phyloP scores from a whole-genome alignment of 2,329 filamentous ascomycete species.

The Plenodomus lindquistii region DNA sequence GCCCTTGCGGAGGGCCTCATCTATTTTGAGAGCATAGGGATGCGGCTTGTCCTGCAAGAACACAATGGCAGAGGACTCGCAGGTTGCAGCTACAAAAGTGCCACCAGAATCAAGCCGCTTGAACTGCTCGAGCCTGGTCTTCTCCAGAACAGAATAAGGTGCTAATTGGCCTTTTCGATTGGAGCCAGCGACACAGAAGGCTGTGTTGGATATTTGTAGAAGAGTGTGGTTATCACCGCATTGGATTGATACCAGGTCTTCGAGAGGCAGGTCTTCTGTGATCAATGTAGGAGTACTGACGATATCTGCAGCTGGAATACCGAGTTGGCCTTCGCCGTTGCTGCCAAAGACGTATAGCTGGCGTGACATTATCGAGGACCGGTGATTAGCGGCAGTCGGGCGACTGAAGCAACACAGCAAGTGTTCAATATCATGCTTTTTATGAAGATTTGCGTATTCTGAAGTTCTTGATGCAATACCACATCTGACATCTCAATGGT shows the following conservation, averaged over 20 bases:
- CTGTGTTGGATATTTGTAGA: constrained; percentile 63
- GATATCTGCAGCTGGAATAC: constrained; percentile 51
- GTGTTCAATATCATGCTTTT: background rate
- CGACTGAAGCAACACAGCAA: background rate
- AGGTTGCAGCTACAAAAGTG: constrained; percentile 23
- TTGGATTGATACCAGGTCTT: constrained; percentile 43
- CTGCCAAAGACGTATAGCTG: constrained; percentile 55
- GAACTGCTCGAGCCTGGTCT: constrained; percentile 8
- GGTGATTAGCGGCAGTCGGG: background rate
- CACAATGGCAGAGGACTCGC: constrained; percentile 33
- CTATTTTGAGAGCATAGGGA: background rate
- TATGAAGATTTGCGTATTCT: background rate
- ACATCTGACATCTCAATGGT: background rate
- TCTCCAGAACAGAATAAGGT: background rate
- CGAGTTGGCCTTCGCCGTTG: constrained; percentile 58
- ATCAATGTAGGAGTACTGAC: constrained; percentile 22
- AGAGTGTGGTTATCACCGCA: constrained; percentile 89
- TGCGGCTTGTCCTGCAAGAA: background rate
- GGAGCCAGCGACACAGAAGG: constrained; percentile 69
- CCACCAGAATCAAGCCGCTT: background rate
- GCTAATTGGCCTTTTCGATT: constrained; percentile 54
- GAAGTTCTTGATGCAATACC: background rate
- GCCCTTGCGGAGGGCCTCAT: background rate
- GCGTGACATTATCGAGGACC: constrained; percentile 13
- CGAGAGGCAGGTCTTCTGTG: constrained; percentile 1